A percentile compares a stretch with the other conserved stretches of the same genome.
Conservation (phyloP, 2,329 filamentous ascomycete species). For the Sporothrix protearum region DNA sequence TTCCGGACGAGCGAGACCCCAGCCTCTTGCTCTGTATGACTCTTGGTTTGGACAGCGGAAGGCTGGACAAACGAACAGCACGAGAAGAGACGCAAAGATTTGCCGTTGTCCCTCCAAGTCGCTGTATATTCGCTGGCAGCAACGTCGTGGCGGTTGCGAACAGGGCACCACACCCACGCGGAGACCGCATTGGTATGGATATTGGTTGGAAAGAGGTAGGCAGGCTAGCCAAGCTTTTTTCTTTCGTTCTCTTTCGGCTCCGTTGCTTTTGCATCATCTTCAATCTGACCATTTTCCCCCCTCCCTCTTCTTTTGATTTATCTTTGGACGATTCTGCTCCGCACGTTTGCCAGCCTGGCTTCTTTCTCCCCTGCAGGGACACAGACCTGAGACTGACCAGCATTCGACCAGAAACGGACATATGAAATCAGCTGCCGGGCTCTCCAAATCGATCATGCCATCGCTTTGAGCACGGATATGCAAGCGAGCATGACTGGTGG, state of each 20-base stretch:
- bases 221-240: constrained; percentile 7
- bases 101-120: not conserved
- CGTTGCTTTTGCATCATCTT: not conserved
- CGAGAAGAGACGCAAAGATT: not conserved
- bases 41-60: not conserved
- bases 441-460: not conserved
- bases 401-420: not conserved
- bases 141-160: not conserved
- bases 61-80: not conserved
- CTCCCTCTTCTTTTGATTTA: not conserved
- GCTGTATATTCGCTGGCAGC: not conserved
- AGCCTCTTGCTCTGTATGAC: not conserved
- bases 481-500: constrained; percentile 3
- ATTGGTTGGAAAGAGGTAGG: constrained; percentile 6
- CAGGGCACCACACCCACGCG: not conserved
- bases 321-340: not conserved
- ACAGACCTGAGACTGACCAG: constrained; percentile 6
- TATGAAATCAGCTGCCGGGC: not conserved
- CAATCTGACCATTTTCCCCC: not conserved
- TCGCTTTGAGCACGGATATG: not conserved
- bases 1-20: not conserved
- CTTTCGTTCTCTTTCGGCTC: not conserved
- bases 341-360: not conserved
- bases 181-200: constrained; percentile 14
- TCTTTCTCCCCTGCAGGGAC: not conserved